Percentiles rank a stretch among this genome's conserved stretches.
Evolutionary conservation across 345 rosid genomes (phyloP).

Genomic region (Hibiscus mutabilis): DNA sequence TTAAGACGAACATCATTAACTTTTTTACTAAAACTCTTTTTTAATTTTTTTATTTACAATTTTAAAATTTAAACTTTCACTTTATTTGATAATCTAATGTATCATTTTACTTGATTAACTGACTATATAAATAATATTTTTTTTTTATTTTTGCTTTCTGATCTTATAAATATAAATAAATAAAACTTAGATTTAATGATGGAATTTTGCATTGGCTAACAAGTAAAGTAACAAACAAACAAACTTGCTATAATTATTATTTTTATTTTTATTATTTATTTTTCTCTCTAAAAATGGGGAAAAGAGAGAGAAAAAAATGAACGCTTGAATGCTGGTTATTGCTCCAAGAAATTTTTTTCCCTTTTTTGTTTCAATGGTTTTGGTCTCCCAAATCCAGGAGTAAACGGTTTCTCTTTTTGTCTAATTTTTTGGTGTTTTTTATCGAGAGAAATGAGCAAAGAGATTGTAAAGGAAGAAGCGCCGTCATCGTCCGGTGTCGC

Average conservation of each 20-base stretch:
- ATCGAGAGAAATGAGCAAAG: background rate
- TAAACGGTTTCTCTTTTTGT: background rate
- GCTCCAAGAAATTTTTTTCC: background rate
- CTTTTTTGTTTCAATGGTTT: background rate
- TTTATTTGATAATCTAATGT: no score
- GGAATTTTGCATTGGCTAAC: no score
- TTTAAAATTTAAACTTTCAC: no score
- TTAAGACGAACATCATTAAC: no score
- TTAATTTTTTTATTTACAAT: no score
- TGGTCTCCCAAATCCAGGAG: slow-evolving; percentile 1
- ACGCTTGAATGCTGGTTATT: background rate
- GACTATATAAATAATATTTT: no score
- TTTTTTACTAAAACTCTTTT: no score
- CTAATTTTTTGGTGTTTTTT: background rate
- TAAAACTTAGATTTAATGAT: no score
- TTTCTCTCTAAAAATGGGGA: background rate
- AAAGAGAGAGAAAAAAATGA: background rate
- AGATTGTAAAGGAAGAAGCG: slow-evolving; percentile 9
- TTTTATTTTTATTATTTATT: no score
- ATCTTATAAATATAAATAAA: no score
- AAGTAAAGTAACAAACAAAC: background rate
- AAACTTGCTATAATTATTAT: background rate
- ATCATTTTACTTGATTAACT: no score
- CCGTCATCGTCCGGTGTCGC: slow-evolving; percentile 10
- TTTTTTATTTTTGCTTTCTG: no score